A percentile compares a stretch with the other conserved stretches of the same genome.
Conservation (phyloP, 106 monocot genomes). For the Dendrobium nobile region DNA sequence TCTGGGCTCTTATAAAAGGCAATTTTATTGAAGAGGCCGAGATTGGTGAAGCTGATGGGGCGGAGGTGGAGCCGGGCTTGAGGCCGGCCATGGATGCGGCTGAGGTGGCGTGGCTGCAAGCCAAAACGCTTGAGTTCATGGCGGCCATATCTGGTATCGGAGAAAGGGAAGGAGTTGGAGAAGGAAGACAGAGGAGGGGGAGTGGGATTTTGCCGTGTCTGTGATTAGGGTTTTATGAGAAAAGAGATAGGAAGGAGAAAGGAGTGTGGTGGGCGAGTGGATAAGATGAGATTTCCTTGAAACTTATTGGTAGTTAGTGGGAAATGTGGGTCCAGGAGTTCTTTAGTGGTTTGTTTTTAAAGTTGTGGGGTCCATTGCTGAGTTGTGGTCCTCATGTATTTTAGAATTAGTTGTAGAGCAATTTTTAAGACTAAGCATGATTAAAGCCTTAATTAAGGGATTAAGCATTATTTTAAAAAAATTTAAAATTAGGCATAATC, state of each 20-base stretch:
- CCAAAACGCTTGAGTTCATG: constrained; percentile 74
- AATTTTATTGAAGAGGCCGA: constrained; percentile 14
- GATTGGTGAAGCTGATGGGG: constrained; percentile 10
- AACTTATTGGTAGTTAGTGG: constrained; percentile 36
- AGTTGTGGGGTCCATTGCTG: too few species aligned
- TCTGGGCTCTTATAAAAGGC: constrained; percentile 34
- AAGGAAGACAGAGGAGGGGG: not conserved
- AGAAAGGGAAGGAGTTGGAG: too few species aligned
- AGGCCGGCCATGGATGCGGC: constrained; percentile 31
- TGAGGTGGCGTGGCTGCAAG: constrained; percentile 54
- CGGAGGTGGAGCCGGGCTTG: constrained; percentile 22
- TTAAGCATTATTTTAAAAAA: too few species aligned
- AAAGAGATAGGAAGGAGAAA: not conserved
- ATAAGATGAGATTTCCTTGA: constrained; percentile 77
- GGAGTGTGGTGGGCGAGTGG: constrained; percentile 58
- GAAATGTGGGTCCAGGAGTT: not conserved
- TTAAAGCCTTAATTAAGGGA: too few species aligned
- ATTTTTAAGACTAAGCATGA: too few species aligned
- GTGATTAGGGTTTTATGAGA: not conserved
- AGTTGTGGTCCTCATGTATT: too few species aligned
- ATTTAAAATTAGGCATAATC: too few species aligned
- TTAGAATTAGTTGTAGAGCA: too few species aligned
- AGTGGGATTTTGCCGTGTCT: not conserved
- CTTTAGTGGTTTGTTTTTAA: too few species aligned
- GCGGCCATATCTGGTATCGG: constrained; percentile 38